Evolutionary conservation across 768 basidiomycete genomes (phyloP), one percentile per base, ranked within the genome.

Genomic region (Hygrophorus russula): DNA sequence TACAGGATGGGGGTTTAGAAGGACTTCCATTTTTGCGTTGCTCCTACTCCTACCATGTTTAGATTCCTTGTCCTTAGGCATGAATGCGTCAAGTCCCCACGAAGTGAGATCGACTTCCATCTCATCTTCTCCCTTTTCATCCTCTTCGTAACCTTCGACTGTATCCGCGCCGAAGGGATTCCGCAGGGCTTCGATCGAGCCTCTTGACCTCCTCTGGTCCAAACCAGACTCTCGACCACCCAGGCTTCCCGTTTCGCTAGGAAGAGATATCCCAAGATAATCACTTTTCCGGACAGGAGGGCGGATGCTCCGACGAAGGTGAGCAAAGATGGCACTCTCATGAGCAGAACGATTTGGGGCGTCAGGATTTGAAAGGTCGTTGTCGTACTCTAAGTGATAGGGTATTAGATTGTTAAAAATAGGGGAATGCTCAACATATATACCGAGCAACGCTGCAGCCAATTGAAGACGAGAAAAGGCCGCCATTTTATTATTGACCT

Each of bases 281-380:
- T 85, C 81, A 51, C 73, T 80, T 54, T 69, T 72, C 37, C 76
- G 69, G 5, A 60, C 41, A 27, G 60, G 61, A 17, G 69, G 67
- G 46, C 67, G 68, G 40, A 69, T 66, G 49, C 64, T 68, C 40
- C 72, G 75, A 27, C 83, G 78, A 32, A 87, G 66, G 57, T 84
- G 81, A n/a, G 82, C 71, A 53, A 91, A 90, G 47, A 91, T 82
- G 40, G 86, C 88, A 47, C 86, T 89, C 47, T 90, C 84, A 35
- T 87, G 75, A 3, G 87, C 87, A 37, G 75, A 80, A 44, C 71
- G 73, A 49, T 67, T 62, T 6, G 77, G 76, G 9, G 65, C 69
- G 41, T 76, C 61, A 5, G 80, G 80, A 56, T 88, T 68, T n/a
- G 71, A 65, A 29, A 73, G 68, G 57, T 92, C 87, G 50, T 92